Base-by-base conservation (phyloP, 768 basidiomycete genomes). In the Amanita rimosa region DNA sequence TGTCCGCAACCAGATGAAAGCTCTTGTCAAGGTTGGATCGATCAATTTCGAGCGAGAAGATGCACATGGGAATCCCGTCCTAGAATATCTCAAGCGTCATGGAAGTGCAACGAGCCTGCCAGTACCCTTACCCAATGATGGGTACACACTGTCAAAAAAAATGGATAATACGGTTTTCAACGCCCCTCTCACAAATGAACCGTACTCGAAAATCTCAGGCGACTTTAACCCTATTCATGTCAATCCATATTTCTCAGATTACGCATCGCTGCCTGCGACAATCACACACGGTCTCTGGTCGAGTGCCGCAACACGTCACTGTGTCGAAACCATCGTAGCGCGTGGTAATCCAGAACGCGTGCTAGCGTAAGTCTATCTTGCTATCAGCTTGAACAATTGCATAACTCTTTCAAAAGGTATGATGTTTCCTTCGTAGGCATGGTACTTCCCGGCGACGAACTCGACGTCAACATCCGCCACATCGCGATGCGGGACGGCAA, bases 181-280 rank as follows among this genome's bases (percentile, higher is more conserved):
- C 40, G 77, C 95, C 3, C 95, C 95, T 21, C 69, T 87, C 39
- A 90, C 89, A 41, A 99, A 99, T 60, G 89, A 95, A 65, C 86
- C 92, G 2, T 99, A 98, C 68, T 97, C 94, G 3, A 81, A 83
- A 64, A 78, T 94, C 42, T 99, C 96, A 0, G 94, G 95, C 39
- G 95, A 99, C 66, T 98, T 91, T 74, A 98, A 99, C 65, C 96
- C 96, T 24, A 99, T 99, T 57, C 96, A 99, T 63, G 73, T 96
- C 64, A 97, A 99, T 66, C 95, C 96, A 0, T 98, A 98, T 74
- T 97, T 99, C 71, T 81, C 96, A 19, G 85, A 92, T 62, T 90
- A 85, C 53, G 94, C 95, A 2, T 78, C 83, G 4, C 80, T 99
- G 11, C 94, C 95, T 21, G 85, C 88, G 11, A 99, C 96, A 8